Conservation (phyloP, 768 basidiomycete genomes). For the Boletus edulis region DNA sequence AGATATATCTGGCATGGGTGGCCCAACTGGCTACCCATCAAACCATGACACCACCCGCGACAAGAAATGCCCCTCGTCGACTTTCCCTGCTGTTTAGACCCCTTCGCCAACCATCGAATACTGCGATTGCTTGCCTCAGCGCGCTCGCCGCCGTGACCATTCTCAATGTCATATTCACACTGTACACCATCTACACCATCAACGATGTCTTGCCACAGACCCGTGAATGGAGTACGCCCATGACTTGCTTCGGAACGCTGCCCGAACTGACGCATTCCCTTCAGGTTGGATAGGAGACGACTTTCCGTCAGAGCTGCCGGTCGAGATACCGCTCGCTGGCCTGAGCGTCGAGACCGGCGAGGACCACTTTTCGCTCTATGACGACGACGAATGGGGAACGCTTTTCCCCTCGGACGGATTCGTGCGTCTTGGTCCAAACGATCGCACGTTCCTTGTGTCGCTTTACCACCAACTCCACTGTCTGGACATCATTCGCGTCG, state of each 20-base stretch:
- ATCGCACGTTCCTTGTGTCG: conserved; percentile 33
- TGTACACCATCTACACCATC: conserved; percentile 16
- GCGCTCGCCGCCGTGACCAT: conserved; percentile 21
- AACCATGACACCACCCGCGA: conserved; percentile 3
- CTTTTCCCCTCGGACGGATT: conserved; percentile 34
- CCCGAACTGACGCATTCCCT: not conserved
- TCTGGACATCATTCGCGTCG: conserved; percentile 36
- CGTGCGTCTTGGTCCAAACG: conserved; percentile 33
- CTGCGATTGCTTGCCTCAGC: conserved; percentile 12
- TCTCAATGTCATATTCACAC: conserved; percentile 20
- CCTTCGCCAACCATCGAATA: not conserved
- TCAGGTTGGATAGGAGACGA: conserved; percentile 30
- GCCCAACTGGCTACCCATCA: not conserved
- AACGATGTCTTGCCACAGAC: conserved; percentile 10
- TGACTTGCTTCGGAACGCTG: not conserved
- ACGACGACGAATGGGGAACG: conserved; percentile 37
- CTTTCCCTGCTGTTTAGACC: not conserved
- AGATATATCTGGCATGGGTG: conserved; percentile 1
- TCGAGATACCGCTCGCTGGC: conserved; percentile 28
- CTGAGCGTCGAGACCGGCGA: conserved; percentile 26
- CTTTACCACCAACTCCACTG: conserved; percentile 53
- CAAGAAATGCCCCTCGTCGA: not conserved
- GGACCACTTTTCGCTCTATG: conserved; percentile 29
- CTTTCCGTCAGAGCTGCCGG: conserved; percentile 31
- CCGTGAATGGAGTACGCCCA: conserved; percentile 25